These are phyloP conservation scores for Saccharomyces hybrid DNA, from an alignment of 1,139 yeast species.

Conservation along the genomic window DNA sequence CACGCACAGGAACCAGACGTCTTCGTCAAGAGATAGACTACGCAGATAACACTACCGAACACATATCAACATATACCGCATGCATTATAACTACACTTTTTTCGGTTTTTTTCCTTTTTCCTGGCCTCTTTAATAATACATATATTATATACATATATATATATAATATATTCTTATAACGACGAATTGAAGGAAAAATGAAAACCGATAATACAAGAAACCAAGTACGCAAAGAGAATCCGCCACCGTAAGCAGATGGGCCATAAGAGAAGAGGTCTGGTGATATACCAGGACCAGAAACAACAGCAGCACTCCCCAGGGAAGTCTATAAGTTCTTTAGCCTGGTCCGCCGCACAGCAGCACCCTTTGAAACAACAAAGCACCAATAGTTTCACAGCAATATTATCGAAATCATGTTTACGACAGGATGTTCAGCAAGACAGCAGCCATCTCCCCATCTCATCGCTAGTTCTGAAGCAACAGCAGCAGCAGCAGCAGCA, in stretches of 20 bases:
- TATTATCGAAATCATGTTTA: not conserved
- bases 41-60: not conserved
- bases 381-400: not conserved
- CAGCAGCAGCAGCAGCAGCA: not conserved
- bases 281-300: not conserved
- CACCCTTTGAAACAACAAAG: not conserved
- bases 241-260: not conserved
- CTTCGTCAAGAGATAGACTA: conserved; percentile 1
- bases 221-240: not conserved
- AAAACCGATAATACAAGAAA: not conserved
- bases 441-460: not conserved
- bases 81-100: not conserved
- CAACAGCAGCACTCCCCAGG: not conserved
- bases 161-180: too few species aligned
- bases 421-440: not conserved
- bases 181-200: not conserved
- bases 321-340: not conserved
- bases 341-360: not conserved
- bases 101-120: not conserved
- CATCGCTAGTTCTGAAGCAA: not conserved
- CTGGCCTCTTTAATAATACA: not conserved
- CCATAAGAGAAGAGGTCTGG: not conserved
- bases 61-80: not conserved
- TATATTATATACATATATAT: not conserved
- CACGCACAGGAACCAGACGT: conserved; percentile 1